Percentiles rank a stretch among this genome's conserved stretches.
Evolutionary conservation across 2,329 filamentous ascomycete genomes (phyloP).

Genomic region (Zymoseptoria tritici): DNA sequence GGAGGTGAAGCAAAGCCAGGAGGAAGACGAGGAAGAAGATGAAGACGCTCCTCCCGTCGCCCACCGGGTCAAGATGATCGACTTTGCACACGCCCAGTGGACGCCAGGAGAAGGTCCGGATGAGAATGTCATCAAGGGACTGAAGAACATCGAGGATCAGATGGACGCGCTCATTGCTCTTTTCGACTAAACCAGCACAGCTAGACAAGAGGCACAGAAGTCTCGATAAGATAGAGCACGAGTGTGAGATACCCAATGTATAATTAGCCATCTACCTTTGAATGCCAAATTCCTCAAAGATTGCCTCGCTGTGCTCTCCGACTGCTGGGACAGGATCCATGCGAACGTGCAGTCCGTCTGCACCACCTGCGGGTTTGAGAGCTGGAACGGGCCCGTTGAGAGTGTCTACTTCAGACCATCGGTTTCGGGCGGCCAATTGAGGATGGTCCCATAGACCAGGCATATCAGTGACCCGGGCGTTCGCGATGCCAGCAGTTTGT

Average conservation of each 20-base stretch:
- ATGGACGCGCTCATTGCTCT: conserved; percentile 26
- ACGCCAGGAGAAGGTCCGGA: conserved; percentile 75
- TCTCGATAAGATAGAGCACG: background rate
- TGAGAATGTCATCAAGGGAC: conserved; percentile 73
- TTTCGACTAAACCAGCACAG: conserved; percentile 13
- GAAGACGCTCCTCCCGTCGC: conserved; percentile 53
- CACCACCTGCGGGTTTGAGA: conserved; percentile 44
- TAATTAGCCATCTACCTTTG: conserved; percentile 3
- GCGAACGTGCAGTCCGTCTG: conserved; percentile 26
- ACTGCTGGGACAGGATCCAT: conserved; percentile 43
- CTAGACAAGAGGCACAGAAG: background rate
- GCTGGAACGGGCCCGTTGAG: conserved; percentile 42
- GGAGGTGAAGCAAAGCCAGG: conserved; percentile 31
- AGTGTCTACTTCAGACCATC: conserved; percentile 47
- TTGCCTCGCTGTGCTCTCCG: conserved; percentile 45
- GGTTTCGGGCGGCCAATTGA: conserved; percentile 43
- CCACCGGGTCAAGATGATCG: conserved; percentile 79
- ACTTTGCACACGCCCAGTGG: conserved; percentile 91
- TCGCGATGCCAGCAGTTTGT: conserved; percentile 46
- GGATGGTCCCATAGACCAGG: conserved; percentile 48
- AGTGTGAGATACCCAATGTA: background rate
- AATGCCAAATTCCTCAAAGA: conserved; percentile 39
- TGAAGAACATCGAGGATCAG: conserved; percentile 37
- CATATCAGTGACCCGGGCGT: conserved; percentile 51
- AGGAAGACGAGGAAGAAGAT: conserved; percentile 49